A percentile compares a stretch with the other conserved stretches of the same genome.
Evolutionary conservation across 2,329 filamentous ascomycete species (phyloP).

Genomic region (Cercospora beticola): DNA sequence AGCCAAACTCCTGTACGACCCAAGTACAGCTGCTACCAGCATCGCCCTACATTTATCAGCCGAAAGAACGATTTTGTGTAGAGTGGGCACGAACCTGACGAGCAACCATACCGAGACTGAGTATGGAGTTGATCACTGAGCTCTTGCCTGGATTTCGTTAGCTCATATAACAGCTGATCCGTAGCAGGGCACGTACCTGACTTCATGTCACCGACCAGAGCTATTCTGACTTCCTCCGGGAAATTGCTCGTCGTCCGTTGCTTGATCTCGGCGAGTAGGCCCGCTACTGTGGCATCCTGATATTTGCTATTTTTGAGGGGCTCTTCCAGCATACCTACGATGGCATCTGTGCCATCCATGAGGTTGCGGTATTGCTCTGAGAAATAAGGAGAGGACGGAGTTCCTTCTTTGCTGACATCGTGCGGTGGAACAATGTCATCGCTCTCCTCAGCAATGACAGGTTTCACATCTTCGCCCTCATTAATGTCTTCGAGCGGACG

Average conservation of each 20-base stretch:
- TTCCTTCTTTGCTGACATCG: too few relatives aligned
- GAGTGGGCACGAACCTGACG: background rate
- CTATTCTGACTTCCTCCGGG: background rate
- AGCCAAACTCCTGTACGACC: slow-evolving; percentile 22
- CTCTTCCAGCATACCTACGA: background rate
- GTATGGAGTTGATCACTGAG: slow-evolving; percentile 28
- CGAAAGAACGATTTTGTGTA: too few relatives aligned
- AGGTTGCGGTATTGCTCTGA: too few relatives aligned
- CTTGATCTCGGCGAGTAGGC: background rate
- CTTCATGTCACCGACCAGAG: slow-evolving; percentile 24
- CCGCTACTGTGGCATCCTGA: background rate
- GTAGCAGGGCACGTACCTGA: slow-evolving; percentile 1
- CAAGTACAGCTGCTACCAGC: slow-evolving; percentile 25
- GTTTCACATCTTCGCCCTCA: too few relatives aligned
- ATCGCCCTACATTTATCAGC: slow-evolving; percentile 13
- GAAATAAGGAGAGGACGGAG: too few relatives aligned
- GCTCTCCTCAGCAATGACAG: background rate
- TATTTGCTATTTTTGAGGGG: background rate
- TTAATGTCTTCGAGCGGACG: background rate
- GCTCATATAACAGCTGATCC: background rate
- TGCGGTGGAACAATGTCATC: background rate
- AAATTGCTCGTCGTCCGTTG: background rate
- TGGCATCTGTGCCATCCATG: too few relatives aligned
- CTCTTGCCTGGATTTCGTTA: slow-evolving; percentile 24
- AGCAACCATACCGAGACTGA: slow-evolving; percentile 26